Conservation (phyloP, 2,329 filamentous ascomycete species). For the Grosmannia serpens region DNA sequence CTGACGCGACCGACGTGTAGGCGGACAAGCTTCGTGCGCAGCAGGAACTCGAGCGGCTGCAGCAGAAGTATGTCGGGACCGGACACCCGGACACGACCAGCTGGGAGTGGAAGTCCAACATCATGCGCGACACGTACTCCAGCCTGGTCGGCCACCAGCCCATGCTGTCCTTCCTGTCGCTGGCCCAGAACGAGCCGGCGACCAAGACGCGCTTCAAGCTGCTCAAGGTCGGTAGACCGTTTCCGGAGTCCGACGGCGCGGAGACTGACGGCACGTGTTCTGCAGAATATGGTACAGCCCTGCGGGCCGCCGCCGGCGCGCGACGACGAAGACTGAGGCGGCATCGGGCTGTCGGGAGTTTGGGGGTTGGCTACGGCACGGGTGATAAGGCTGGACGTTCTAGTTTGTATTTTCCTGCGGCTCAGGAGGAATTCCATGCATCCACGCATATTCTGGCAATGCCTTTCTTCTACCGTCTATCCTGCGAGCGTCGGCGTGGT, state of each 20-base stretch:
- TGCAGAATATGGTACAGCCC: neutral
- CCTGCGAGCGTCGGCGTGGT: no score
- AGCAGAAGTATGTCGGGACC: conserved; percentile 91
- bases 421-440: no score
- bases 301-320: conserved; percentile 1
- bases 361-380: no score
- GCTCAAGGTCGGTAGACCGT: conserved; percentile 48
- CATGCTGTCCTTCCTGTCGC: conserved; percentile 75
- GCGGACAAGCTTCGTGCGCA: conserved; percentile 97
- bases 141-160: conserved; percentile 85
- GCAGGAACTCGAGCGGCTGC: conserved; percentile 93
- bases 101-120: conserved; percentile 95
- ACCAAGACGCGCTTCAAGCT: conserved; percentile 70
- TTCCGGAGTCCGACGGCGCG: neutral
- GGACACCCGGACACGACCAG: conserved; percentile 94
- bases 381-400: no score
- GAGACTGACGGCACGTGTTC: neutral
- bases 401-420: no score
- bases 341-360: no score
- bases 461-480: no score
- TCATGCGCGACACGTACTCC: conserved; percentile 83
- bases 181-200: conserved; percentile 76
- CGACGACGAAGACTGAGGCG: neutral
- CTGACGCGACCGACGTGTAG: conserved; percentile 26
- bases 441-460: no score